Percentiles rank a stretch among this genome's conserved stretches.
These are phyloP conservation scores for Gastrolobium bilobum DNA, from an alignment of 306 rosid genomes.

Conservation along the genomic window DNA sequence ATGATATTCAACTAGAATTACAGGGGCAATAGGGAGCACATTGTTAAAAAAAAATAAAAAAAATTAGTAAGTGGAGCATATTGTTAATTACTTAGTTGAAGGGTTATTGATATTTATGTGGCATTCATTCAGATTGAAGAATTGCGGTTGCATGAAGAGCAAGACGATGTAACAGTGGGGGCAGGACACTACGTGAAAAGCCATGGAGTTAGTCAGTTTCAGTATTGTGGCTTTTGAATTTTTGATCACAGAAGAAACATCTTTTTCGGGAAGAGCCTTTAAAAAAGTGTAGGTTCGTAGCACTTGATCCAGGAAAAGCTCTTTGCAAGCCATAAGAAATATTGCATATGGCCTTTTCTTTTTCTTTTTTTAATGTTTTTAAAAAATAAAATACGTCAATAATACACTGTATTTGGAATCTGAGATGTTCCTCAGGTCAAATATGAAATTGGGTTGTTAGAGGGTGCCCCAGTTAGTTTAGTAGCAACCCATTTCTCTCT, in stretches of 20 bases:
- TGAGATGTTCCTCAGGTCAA: conserved; percentile 37
- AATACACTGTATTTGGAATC: conserved; percentile 43
- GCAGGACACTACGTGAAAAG: conserved; percentile 54
- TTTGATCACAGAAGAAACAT: conserved; percentile 26
- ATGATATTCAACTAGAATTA: neutral
- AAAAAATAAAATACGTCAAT: conserved; percentile 36
- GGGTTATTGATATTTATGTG: conserved; percentile 2
- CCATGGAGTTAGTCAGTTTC: conserved; percentile 60
- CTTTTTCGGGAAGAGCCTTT: conserved; percentile 23
- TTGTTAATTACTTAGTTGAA: neutral
- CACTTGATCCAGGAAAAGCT: conserved; percentile 43
- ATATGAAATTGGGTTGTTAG: conserved; percentile 53
- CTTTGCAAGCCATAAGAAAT: conserved; percentile 42
- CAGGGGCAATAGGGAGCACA: neutral
- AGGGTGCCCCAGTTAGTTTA: conserved; percentile 41
- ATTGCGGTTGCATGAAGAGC: conserved; percentile 63
- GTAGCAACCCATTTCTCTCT: conserved; percentile 26
- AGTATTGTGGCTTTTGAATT: conserved; percentile 62
- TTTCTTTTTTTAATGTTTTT: neutral
- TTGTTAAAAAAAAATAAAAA: too few species aligned
- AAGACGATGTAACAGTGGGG: conserved; percentile 55
- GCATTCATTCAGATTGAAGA: conserved; percentile 62
- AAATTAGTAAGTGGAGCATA: neutral
- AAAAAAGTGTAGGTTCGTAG: conserved; percentile 30
- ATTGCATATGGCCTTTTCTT: neutral